These are phyloP conservation scores for Ceratocystis cacaofunesta DNA, from an alignment of 2,329 filamentous ascomycete genomes.

Conservation along the genomic window DNA sequence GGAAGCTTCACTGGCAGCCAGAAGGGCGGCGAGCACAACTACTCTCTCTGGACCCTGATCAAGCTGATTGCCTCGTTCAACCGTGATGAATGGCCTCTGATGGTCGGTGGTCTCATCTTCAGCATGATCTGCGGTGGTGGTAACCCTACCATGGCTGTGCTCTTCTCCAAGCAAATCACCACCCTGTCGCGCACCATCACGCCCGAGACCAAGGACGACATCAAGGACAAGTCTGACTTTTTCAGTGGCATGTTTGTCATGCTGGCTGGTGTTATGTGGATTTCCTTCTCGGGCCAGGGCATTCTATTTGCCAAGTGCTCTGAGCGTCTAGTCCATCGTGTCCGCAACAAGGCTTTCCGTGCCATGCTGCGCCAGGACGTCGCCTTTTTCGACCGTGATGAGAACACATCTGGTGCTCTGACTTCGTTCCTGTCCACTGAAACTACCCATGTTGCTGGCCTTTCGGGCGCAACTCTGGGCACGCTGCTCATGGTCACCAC, in stretches of 20 bases:
- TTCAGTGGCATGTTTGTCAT: constrained; percentile 85
- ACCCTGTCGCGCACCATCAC: constrained; percentile 44
- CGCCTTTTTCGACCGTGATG: constrained; percentile 74
- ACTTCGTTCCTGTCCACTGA: constrained; percentile 82
- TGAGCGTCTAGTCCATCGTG: constrained; percentile 70
- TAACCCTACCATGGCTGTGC: constrained; percentile 58
- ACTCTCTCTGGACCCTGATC: constrained; percentile 60
- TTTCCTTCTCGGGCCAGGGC: constrained; percentile 55
- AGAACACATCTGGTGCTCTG: constrained; percentile 77
- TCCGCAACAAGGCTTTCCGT: constrained; percentile 69
- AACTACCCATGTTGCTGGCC: constrained; percentile 73
- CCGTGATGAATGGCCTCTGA: constrained; percentile 50
- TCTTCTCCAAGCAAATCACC: constrained; percentile 80
- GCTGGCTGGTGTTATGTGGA: constrained; percentile 58
- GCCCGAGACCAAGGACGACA: constrained; percentile 34
- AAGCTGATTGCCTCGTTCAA: constrained; percentile 74
- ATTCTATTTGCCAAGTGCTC: constrained; percentile 69
- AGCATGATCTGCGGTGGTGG: constrained; percentile 65
- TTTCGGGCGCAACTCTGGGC: constrained; percentile 76
- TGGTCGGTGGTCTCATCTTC: constrained; percentile 59
- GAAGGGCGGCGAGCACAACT: constrained; percentile 33
- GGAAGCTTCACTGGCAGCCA: constrained; percentile 34
- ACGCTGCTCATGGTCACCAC: constrained; percentile 69
- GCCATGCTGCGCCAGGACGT: constrained; percentile 87
- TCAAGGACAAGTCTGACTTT: constrained; percentile 62